These are phyloP conservation scores for Dothideomycetes sp. DNA, from an alignment of 2,329 filamentous ascomycete species.

Conservation along the genomic window DNA sequence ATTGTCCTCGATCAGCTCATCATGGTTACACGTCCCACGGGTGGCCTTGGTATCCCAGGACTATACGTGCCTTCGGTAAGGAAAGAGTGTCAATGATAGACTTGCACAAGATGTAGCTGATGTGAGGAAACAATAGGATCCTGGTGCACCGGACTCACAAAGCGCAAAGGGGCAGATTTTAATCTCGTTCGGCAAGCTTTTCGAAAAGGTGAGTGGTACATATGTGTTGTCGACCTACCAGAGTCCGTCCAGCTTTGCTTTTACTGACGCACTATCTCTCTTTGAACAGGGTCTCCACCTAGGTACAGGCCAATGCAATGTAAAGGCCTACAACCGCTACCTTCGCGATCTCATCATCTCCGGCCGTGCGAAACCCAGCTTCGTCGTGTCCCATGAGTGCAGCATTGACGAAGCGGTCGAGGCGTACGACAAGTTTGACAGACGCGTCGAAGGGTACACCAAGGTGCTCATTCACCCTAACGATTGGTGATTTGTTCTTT, in stretches of 20 bases:
- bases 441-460: constrained; percentile 54
- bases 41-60: constrained; percentile 51
- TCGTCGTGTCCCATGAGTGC: constrained; percentile 56
- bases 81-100: background rate
- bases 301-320: constrained; percentile 55
- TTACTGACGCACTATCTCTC: background rate
- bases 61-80: constrained; percentile 28
- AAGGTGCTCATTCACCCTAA: constrained; percentile 50
- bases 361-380: constrained; percentile 54
- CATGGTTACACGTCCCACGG: constrained; percentile 48
- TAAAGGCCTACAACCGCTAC: constrained; percentile 57
- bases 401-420: constrained; percentile 44
- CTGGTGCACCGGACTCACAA: constrained; percentile 51
- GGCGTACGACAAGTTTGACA: constrained; percentile 57
- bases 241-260: too few relatives aligned
- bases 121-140: constrained; percentile 28
- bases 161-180: constrained; percentile 53
- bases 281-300: constrained; percentile 43
- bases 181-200: constrained; percentile 56
- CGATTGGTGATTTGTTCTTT: constrained; percentile 21
- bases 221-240: too few relatives aligned
- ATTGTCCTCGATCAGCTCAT: constrained; percentile 55
- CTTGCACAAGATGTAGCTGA: background rate
- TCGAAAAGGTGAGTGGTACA: constrained; percentile 48
- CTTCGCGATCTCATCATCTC: constrained; percentile 54